phyloP scores from a whole-genome alignment of 169 alveolate genomes.

The Cryptosporidium muris region DNA sequence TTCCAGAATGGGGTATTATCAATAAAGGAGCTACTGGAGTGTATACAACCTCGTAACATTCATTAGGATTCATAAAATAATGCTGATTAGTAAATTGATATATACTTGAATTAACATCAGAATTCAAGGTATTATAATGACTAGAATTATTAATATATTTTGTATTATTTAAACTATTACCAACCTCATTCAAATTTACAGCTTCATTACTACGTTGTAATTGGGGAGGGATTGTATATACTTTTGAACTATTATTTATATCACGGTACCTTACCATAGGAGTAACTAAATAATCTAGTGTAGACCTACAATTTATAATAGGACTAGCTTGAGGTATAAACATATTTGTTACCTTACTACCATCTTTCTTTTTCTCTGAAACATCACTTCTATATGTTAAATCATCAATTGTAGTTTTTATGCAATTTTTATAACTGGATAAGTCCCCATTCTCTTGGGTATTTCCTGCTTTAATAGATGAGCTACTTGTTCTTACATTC shows the following conservation, averaged over 20 bases:
- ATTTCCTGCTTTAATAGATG: no score
- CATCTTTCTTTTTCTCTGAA: neutral
- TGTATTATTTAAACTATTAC: neutral
- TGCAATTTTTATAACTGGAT: no score
- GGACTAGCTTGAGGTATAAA: constrained; percentile 67
- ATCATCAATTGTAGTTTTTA: neutral
- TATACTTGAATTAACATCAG: constrained; percentile 23
- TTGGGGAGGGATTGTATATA: constrained; percentile 52
- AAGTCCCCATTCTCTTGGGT: no score
- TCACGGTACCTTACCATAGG: constrained; percentile 68
- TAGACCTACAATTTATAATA: constrained; percentile 43
- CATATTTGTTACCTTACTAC: neutral
- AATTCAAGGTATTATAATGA: neutral
- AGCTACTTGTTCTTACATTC: no score
- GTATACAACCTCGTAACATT: constrained; percentile 43
- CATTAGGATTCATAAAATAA: constrained; percentile 10
- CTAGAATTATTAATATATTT: neutral
- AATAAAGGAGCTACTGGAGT: constrained; percentile 61
- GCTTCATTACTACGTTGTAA: constrained; percentile 42
- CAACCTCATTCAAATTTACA: constrained; percentile 3
- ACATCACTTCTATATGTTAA: neutral
- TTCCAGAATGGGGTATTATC: neutral
- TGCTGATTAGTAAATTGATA: no score
- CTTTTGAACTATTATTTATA: constrained; percentile 41
- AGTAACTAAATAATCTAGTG: constrained; percentile 56